phyloP scores from a whole-genome alignment of 176 grass and related monocot species.

The Tillandsia leiboldiana region DNA sequence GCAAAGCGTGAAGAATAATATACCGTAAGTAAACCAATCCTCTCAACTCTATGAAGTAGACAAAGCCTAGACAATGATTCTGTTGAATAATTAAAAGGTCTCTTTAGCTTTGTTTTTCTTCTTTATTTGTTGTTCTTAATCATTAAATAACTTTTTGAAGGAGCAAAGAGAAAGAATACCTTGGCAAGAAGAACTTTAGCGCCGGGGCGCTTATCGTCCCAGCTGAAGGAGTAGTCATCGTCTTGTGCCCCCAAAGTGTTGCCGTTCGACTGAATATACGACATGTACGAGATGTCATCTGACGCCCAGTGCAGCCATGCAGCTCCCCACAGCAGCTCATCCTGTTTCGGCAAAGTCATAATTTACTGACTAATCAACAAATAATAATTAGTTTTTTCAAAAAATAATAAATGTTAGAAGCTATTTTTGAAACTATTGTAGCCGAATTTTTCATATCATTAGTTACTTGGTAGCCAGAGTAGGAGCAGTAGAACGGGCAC shows the following conservation, averaged over 20 bases:
- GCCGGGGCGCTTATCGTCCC: slow-evolving; percentile 68
- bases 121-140: background rate
- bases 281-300: slow-evolving; percentile 49
- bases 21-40: no score
- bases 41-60: no score
- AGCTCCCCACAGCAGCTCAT: slow-evolving; percentile 86
- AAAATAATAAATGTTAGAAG: background rate
- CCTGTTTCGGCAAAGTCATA: slow-evolving; percentile 13
- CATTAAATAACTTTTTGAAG: background rate
- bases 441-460: background rate
- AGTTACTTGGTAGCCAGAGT: slow-evolving; percentile 62
- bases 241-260: slow-evolving; percentile 41
- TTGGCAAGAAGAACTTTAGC: slow-evolving; percentile 71
- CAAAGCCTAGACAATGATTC: no score
- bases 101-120: background rate
- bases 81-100: no score
- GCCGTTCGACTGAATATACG: slow-evolving; percentile 63
- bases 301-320: slow-evolving; percentile 74
- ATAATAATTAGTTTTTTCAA: background rate
- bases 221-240: slow-evolving; percentile 73
- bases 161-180: background rate
- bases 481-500: slow-evolving; percentile 68
- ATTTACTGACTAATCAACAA: background rate
- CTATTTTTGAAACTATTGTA: background rate
- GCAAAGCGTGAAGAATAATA: no score